Base-by-base conservation (phyloP, 1,284 basidiomycete species). In the Irpex sp. region DNA sequence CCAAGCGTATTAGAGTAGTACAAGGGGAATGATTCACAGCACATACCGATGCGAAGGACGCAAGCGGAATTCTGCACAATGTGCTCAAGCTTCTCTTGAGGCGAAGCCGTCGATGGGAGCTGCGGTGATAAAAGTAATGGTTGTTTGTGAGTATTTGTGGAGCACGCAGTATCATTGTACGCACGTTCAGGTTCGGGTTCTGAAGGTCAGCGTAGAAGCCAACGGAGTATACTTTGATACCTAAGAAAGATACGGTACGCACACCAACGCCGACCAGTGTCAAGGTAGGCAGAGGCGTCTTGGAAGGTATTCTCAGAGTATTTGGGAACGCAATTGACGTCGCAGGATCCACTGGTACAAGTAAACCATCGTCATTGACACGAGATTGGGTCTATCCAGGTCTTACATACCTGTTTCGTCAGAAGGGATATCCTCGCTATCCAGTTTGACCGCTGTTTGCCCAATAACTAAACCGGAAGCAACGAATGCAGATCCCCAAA, bases 181-280 rank as follows among this genome's bases (percentile, higher is more conserved):
- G 35, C 57, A 83, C 90, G 62, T 82, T 82, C 65, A 92, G 77
- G 60, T 81, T 82, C 1, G 87, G 83, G 66, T 85, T 83, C 26
- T 78, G 71, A 59, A 93, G 76, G 73, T 94, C 92, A 13, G 91
- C 90, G 74, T 96, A 96, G 72, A 95, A 91, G 0, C 83, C 94
- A 50, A 93, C 85, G 4, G 92, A 91, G 74, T 96, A 96, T 8
- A 95, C 94, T 66, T 89, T 84, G 63, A 96, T 83, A 4, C 85
- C 80, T 53, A 96, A 77, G 76, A 96, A 94, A 9, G 92, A 91
- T 51, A 96, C 94, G 0, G 88, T 93, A 51, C 94, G 81, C 36
- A 94, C 92, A 51, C 94, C 94, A 1, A 92, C 77, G 1, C 94
- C 94, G 9, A 95, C 77, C 4, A 96, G 81, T 15, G 84, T 81